Evolutionary conservation across 352 stramenopile species (phyloP).

Genomic region (Pythium phragmiticola): DNA sequence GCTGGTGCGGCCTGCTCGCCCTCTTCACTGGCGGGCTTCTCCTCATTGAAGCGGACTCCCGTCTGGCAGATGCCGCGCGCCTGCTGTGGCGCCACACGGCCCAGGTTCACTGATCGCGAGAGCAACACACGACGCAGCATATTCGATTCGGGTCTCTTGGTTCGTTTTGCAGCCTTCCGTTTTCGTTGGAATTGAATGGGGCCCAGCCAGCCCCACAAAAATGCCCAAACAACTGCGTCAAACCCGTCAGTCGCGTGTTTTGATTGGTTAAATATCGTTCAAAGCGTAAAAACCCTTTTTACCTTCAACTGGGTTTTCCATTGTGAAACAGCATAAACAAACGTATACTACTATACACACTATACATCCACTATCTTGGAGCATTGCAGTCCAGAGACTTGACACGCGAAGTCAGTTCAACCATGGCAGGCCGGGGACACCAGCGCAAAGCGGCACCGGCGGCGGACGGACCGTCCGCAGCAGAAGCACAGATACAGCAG

Average conservation of each 20-base stretch:
- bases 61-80: conserved; percentile 50
- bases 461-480: not conserved
- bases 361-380: not conserved
- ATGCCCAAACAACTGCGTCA: conserved; percentile 1
- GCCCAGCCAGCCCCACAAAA: conserved; percentile 8
- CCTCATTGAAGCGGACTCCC: conserved; percentile 40
- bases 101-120: conserved; percentile 36
- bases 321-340: not conserved
- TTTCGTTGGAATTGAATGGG: conserved; percentile 20
- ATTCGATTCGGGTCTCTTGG: not conserved
- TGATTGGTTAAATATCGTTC: conserved; percentile 7
- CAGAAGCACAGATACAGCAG: conserved; percentile 51
- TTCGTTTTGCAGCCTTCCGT: conserved; percentile 17
- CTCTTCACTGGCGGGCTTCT: conserved; percentile 37
- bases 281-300: conserved; percentile 26
- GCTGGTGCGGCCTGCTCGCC: conserved; percentile 17
- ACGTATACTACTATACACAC: not conserved
- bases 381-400: not conserved
- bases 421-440: conserved; percentile 1
- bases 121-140: conserved; percentile 73
- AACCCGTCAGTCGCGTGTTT: conserved; percentile 7
- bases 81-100: conserved; percentile 39
- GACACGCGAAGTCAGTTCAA: not conserved
- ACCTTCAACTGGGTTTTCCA: conserved; percentile 20
- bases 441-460: conserved; percentile 6